Conservation (phyloP, 805 yeast genomes). For the Cyberlindnera maclurae region DNA sequence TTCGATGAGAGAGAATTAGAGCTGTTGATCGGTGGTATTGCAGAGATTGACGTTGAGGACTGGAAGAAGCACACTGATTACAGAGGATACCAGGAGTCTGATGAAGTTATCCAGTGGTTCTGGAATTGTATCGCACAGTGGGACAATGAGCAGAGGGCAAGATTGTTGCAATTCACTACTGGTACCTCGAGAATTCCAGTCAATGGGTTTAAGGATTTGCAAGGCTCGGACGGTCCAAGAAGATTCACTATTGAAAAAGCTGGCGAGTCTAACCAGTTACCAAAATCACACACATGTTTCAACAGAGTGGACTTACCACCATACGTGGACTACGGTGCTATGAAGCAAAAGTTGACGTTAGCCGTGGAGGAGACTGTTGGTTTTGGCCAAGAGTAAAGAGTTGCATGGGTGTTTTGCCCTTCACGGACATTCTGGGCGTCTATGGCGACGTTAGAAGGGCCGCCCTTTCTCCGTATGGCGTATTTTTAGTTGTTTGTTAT, state of each 20-base stretch:
- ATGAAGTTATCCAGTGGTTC: conserved; percentile 97
- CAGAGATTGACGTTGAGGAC: conserved; percentile 96
- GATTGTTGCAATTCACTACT: conserved; percentile 93
- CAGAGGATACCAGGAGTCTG: conserved; percentile 94
- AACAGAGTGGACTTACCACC: conserved; percentile 98
- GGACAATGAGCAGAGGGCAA: conserved; percentile 95
- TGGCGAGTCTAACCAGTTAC: conserved; percentile 86
- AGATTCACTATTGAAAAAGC: conserved; percentile 98
- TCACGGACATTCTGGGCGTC: too few relatives aligned
- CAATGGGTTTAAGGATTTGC: conserved; percentile 96
- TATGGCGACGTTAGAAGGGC: too few relatives aligned
- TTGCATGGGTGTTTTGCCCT: not conserved
- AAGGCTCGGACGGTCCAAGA: conserved; percentile 99
- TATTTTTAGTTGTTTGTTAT: too few relatives aligned
- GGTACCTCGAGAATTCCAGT: conserved; percentile 99
- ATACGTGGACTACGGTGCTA: conserved; percentile 71
- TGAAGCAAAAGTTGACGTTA: conserved; percentile 84
- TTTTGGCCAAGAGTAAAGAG: conserved; percentile 81
- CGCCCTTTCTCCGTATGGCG: too few relatives aligned
- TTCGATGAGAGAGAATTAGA: conserved; percentile 98
- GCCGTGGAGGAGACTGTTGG: conserved; percentile 99
- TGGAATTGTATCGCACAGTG: conserved; percentile 91
- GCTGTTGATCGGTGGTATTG: conserved; percentile 94
- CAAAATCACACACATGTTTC: conserved; percentile 97
- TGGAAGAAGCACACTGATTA: conserved; percentile 99